Evolutionary conservation across 176 grass and related monocot species (phyloP).

Genomic region (Stipa capillata): DNA sequence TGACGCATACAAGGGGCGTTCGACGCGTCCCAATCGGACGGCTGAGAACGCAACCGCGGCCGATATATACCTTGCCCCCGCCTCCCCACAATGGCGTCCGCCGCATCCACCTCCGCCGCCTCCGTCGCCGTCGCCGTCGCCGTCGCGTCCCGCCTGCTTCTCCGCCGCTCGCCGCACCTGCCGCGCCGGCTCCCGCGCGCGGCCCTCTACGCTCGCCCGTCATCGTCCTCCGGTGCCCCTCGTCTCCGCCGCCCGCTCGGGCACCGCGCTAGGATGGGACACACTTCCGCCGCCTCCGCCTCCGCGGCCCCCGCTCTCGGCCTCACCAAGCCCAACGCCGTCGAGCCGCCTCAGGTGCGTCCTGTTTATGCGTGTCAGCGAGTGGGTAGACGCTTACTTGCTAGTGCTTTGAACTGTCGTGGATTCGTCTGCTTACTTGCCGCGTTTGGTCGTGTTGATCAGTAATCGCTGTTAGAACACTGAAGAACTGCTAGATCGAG

Average conservation of each 20-base stretch:
- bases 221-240: neutral
- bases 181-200: slow-evolving; percentile 6
- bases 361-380: neutral
- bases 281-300: slow-evolving; percentile 35
- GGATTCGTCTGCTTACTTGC: neutral
- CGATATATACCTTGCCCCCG: slow-evolving; percentile 42
- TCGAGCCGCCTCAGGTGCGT: slow-evolving; percentile 70
- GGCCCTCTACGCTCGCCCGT: neutral
- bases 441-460: slow-evolving; percentile 2
- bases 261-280: slow-evolving; percentile 58
- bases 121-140: slow-evolving; percentile 29
- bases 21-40: slow-evolving; percentile 26
- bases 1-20: slow-evolving; percentile 40
- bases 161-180: slow-evolving; percentile 21
- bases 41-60: slow-evolving; percentile 20
- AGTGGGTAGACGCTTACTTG: neutral
- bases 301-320: slow-evolving; percentile 48
- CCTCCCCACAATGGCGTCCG: slow-evolving; percentile 27
- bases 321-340: slow-evolving; percentile 59
- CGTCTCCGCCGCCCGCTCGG: slow-evolving; percentile 9
- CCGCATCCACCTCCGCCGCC: slow-evolving; percentile 35
- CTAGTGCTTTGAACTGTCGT: neutral
- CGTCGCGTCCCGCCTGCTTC: slow-evolving; percentile 17
- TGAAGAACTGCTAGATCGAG: slow-evolving; percentile 15
- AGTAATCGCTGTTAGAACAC: neutral